Conservation (phyloP, 176 grass and related monocot genomes). For the Thalia dealbata region DNA sequence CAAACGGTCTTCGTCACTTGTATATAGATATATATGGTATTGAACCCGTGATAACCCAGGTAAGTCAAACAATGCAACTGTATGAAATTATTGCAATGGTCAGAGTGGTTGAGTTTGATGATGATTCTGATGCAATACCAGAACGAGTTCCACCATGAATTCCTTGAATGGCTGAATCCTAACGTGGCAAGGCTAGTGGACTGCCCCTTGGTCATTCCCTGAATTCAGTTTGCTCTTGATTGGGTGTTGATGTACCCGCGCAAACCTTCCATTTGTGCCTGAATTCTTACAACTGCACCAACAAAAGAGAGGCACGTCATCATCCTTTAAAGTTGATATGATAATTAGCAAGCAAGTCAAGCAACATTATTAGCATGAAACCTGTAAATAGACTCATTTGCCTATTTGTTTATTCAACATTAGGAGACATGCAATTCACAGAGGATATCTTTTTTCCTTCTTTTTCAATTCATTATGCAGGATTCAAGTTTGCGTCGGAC, state of each 20-base stretch:
- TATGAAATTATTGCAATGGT: not conserved
- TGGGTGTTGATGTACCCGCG: not conserved
- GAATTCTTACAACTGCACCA: not conserved
- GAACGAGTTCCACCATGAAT: not conserved
- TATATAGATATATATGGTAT: not conserved
- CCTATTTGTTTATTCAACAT: not conserved
- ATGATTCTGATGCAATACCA: not conserved
- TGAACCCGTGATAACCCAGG: not conserved
- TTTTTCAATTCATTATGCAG: not conserved
- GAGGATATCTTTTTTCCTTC: not conserved
- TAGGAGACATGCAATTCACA: not conserved
- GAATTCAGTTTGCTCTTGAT: not conserved
- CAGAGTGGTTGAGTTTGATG: not conserved
- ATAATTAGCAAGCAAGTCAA: not conserved
- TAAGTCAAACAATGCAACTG: not conserved
- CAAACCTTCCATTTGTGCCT: not conserved
- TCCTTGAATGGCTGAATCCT: not conserved
- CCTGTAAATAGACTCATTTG: not conserved
- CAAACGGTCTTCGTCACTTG: not conserved
- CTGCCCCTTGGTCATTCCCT: not conserved
- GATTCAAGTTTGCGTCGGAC: not conserved
- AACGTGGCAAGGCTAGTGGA: not conserved
- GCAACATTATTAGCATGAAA: not conserved
- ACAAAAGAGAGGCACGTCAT: not conserved
- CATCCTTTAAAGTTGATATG: not conserved